Evolutionary conservation across 2,329 filamentous ascomycete genomes (phyloP), one percentile per base, ranked within the genome.

Genomic region (Cladophialophora chaetospira): DNA sequence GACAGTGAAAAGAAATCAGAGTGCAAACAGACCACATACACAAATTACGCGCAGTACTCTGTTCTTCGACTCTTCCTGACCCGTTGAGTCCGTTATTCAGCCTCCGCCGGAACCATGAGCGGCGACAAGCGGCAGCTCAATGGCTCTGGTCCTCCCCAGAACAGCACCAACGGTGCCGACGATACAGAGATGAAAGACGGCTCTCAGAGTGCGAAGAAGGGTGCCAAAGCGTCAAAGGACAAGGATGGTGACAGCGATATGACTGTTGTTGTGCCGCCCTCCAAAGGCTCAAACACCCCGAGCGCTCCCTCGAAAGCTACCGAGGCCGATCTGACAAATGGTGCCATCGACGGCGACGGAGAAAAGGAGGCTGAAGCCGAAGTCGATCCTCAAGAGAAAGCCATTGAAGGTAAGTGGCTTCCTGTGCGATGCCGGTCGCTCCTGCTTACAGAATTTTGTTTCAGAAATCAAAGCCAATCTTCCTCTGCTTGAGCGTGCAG

Each of bases 391-490:
- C 75, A 72, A 66, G 74, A 72, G 64, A 81, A 81, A 72, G 78
- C 79, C 61, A 75, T 78, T 62, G 70, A 77, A 71, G 73, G 74
- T 77, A 64, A 62, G 72, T 45, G 23, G 4, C 5, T 6, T n/a
- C n/a, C n/a, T n/a, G n/a, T n/a, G n/a, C n/a, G n/a, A n/a, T n/a
- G n/a, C n/a, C n/a, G n/a, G n/a, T n/a, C n/a, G n/a, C n/a, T n/a
- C n/a, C n/a, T 15, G 26, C 0, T 26, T 42, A 17, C 19, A 28
- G n/a, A 13, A 54, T 33, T 10, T 1, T 6, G 9, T 28, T n/a
- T 19, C 55, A 97, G 94, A 97, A 74, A 96, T 99, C 78, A 94
- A 92, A 77, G 87, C 84, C 81, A 97, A 95, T 77, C 97, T 97
- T 71, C 84, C 85, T 50, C 83, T 99, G 64, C 83, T 99, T 70